phyloP scores from a whole-genome alignment of 169 alveolate species.

The Eimeria acervulina region DNA sequence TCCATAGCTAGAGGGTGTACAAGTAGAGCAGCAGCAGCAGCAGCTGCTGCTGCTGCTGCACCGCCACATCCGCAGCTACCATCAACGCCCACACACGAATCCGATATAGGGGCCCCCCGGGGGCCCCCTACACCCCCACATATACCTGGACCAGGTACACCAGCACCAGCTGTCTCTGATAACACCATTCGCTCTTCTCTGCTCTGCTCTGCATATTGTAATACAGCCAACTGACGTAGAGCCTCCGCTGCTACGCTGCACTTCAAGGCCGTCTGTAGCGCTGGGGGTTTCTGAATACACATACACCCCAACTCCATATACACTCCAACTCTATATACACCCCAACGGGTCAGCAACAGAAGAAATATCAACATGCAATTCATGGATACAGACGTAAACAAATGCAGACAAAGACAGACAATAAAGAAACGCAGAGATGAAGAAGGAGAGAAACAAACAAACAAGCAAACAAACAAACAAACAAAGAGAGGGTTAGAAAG shows the following conservation, averaged over 20 bases:
- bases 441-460: too few relatives aligned
- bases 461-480: too few relatives aligned
- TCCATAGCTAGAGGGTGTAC: constrained; percentile 24
- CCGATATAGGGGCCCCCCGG: background rate
- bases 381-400: background rate
- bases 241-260: constrained; percentile 73
- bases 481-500: too few relatives aligned
- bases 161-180: too few relatives aligned
- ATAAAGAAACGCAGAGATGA: background rate
- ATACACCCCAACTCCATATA: too few relatives aligned
- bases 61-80: constrained; percentile 3
- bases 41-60: constrained; percentile 23
- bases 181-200: constrained; percentile 11
- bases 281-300: constrained; percentile 55
- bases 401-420: background rate
- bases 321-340: background rate
- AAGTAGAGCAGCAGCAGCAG: constrained; percentile 48
- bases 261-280: constrained; percentile 55
- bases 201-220: background rate
- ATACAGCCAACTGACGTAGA: constrained; percentile 44
- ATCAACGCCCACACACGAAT: background rate
- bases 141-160: too few relatives aligned
- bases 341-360: background rate
- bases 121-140: background rate
- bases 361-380: too few relatives aligned